phyloP scores from a whole-genome alignment of 1,284 basidiomycete genomes.

The Ceratobasidium sp. region DNA sequence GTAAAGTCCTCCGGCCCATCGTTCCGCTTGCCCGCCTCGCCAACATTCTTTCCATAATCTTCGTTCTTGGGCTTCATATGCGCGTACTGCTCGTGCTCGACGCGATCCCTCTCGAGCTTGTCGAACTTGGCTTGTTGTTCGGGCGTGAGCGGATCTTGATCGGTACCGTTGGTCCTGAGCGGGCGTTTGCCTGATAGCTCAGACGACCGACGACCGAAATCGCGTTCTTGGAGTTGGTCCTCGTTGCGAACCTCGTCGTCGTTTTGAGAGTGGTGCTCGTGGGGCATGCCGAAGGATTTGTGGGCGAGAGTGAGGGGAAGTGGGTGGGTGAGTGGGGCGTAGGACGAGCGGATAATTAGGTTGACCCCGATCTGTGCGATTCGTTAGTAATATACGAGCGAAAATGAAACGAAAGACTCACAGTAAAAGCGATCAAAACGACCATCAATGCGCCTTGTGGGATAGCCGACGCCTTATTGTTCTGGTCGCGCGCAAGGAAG shows the following conservation, averaged over 20 bases:
- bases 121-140: conserved; percentile 44
- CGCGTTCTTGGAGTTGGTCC: conserved; percentile 40
- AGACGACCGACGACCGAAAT: conserved; percentile 33
- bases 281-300: conserved; percentile 62
- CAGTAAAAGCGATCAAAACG: conserved; percentile 83
- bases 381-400: conserved; percentile 52
- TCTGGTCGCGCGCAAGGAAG: conserved; percentile 79
- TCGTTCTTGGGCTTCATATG: not conserved
- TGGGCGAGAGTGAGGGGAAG: conserved; percentile 85
- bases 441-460: conserved; percentile 86
- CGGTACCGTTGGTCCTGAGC: conserved; percentile 4
- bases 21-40: conserved; percentile 43
- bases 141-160: conserved; percentile 21
- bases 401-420: conserved; percentile 60
- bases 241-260: conserved; percentile 53
- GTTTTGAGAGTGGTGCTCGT: conserved; percentile 53
- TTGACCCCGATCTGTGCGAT: conserved; percentile 42
- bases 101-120: conserved; percentile 31
- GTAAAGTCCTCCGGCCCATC: conserved; percentile 70
- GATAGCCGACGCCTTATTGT: conserved; percentile 68
- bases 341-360: conserved; percentile 70
- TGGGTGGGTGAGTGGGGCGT: conserved; percentile 59
- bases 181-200: conserved; percentile 24
- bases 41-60: conserved; percentile 16
- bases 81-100: conserved; percentile 39